These are phyloP conservation scores for Aphanomyces astaci DNA, from an alignment of 352 stramenopile genomes.

Conservation along the genomic window DNA sequence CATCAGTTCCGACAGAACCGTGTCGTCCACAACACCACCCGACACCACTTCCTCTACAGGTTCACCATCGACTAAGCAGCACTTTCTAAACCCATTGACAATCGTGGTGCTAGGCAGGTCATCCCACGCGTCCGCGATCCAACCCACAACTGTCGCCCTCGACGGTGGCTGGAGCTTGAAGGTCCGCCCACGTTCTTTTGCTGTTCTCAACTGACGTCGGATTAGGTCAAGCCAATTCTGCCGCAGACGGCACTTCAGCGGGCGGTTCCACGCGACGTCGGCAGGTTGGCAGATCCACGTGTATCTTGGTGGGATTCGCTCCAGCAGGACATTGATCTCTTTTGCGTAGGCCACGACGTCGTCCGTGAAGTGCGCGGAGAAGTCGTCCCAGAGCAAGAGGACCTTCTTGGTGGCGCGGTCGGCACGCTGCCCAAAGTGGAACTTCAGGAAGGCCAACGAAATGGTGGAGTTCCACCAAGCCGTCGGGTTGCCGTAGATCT, in stretches of 20 bases:
- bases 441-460: slow-evolving; percentile 27
- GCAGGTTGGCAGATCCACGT: slow-evolving; percentile 27
- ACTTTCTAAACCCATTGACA: too few relatives aligned
- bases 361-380: too few relatives aligned
- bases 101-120: not conserved
- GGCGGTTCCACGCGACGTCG: too few relatives aligned
- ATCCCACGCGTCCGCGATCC: not conserved
- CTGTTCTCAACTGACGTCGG: too few relatives aligned
- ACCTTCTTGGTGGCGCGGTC: not conserved
- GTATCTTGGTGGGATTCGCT: slow-evolving; percentile 21
- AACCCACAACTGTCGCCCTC: not conserved
- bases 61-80: too few relatives aligned
- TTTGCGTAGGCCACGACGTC: slow-evolving; percentile 12
- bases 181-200: not conserved
- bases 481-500: slow-evolving; percentile 26
- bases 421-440: slow-evolving; percentile 28
- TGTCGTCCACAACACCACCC: too few relatives aligned
- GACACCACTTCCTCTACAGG: too few relatives aligned
- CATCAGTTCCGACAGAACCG: too few relatives aligned
- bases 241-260: too few relatives aligned
- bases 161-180: not conserved
- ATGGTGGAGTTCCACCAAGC: slow-evolving; percentile 28
- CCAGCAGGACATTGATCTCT: slow-evolving; percentile 18
- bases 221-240: too few relatives aligned
- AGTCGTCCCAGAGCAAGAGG: too few relatives aligned